phyloP scores from a whole-genome alignment of 2,329 filamentous ascomycete species.

The Neonectria punicea region DNA sequence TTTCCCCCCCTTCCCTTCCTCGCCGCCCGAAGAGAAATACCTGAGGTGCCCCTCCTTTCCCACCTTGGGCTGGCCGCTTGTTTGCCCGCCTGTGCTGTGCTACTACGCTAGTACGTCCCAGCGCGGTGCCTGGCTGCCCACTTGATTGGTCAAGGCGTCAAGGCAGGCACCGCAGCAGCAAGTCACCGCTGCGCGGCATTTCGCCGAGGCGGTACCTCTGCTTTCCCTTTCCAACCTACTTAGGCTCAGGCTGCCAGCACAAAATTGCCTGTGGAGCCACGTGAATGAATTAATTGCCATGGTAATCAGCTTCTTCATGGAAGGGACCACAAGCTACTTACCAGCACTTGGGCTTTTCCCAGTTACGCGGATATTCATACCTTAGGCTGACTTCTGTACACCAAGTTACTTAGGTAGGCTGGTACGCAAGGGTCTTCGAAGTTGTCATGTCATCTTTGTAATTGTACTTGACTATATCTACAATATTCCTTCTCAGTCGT shows the following conservation, averaged over 20 bases:
- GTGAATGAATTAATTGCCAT: slow-evolving; percentile 9
- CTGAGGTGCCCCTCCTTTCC: slow-evolving; percentile 38
- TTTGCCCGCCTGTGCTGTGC: slow-evolving; percentile 5
- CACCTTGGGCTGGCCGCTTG: slow-evolving; percentile 15
- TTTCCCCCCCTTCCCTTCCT: slow-evolving; percentile 30
- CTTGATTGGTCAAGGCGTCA: slow-evolving; percentile 36
- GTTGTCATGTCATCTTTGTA: too few relatives aligned
- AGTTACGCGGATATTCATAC: too few relatives aligned
- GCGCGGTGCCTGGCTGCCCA: slow-evolving; percentile 22
- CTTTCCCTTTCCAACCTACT: too few relatives aligned
- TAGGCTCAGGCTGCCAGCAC: too few relatives aligned
- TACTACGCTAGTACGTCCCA: background rate
- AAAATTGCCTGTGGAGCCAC: slow-evolving; percentile 9
- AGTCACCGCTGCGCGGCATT: slow-evolving; percentile 27
- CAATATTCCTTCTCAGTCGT: background rate
- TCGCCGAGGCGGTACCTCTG: slow-evolving; percentile 28
- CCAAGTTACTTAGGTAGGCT: too few relatives aligned
- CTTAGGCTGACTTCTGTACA: too few relatives aligned
- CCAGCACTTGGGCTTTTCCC: background rate
- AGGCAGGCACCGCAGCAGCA: slow-evolving; percentile 22
- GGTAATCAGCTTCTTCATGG: background rate
- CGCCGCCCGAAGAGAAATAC: slow-evolving; percentile 35
- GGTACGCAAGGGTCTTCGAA: too few relatives aligned
- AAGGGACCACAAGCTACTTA: background rate
- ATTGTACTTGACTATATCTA: background rate